Evolutionary conservation across 2,329 filamentous ascomycete genomes (phyloP).

Genomic region (Alternaria panax): DNA sequence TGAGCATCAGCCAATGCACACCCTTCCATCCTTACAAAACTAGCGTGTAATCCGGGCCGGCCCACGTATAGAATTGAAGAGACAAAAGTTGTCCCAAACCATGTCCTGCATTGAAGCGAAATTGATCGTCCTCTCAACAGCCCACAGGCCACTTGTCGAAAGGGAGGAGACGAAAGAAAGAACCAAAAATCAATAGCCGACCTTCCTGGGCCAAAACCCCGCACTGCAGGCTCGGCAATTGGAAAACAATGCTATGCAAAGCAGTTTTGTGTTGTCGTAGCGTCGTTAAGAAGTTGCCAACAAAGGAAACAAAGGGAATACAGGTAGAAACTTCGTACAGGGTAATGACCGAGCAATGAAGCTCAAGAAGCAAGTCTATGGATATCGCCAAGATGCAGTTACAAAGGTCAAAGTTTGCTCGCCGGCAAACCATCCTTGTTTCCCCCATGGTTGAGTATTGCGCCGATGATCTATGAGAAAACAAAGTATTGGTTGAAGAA

Average conservation of each 20-base stretch:
- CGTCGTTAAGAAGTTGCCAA: slow-evolving; percentile 24
- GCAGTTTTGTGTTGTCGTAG: slow-evolving; percentile 25
- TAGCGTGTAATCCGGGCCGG: slow-evolving; percentile 12
- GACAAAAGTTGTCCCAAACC: slow-evolving; percentile 13
- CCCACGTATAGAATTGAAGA: slow-evolving; percentile 16
- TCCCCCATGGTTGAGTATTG: slow-evolving; percentile 10
- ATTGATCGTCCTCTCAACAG: slow-evolving; percentile 9
- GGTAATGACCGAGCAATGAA: slow-evolving; percentile 31
- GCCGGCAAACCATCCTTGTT: slow-evolving; percentile 23
- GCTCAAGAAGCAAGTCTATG: slow-evolving; percentile 39
- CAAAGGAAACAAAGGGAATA: slow-evolving; percentile 18
- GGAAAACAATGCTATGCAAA: slow-evolving; percentile 19
- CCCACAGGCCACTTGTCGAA: slow-evolving; percentile 3
- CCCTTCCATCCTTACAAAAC: slow-evolving; percentile 7
- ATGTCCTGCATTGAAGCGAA: slow-evolving; percentile 34
- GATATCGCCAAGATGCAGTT: slow-evolving; percentile 38
- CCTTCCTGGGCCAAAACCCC: slow-evolving; percentile 10
- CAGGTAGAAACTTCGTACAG: slow-evolving; percentile 15
- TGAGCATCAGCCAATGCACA: slow-evolving; percentile 19
- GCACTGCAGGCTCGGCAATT: slow-evolving; percentile 6
- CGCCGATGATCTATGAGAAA: slow-evolving; percentile 24
- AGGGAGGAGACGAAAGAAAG: slow-evolving; percentile 13
- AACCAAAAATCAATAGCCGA: slow-evolving; percentile 28
- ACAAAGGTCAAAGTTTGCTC: slow-evolving; percentile 23
- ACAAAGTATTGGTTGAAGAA: slow-evolving; percentile 21